phyloP scores from a whole-genome alignment of 2,329 filamentous ascomycete species.

The Penicillium polonicum region DNA sequence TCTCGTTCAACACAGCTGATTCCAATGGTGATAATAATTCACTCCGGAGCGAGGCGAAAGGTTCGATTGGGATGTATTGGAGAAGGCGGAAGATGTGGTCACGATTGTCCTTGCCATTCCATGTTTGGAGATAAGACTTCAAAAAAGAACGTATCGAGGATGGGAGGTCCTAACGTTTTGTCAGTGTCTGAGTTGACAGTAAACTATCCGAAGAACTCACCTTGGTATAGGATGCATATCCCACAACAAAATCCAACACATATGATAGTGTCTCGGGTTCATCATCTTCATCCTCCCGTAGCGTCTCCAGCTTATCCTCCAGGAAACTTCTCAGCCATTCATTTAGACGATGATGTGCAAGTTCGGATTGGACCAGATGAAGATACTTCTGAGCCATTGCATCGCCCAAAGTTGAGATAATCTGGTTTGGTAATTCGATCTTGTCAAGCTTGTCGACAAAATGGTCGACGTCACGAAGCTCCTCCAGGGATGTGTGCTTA shows the following conservation, averaged over 20 bases:
- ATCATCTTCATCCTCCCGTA: conserved; percentile 49
- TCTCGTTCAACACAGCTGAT: conserved; percentile 38
- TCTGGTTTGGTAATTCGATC: conserved; percentile 77
- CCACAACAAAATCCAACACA: conserved; percentile 34
- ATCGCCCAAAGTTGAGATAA: conserved; percentile 73
- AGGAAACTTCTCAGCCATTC: conserved; percentile 43
- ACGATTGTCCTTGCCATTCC: conserved; percentile 61
- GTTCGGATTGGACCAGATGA: conserved; percentile 61
- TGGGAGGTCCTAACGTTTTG: conserved; percentile 32
- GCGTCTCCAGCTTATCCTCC: conserved; percentile 36
- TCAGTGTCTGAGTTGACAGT: conserved; percentile 4
- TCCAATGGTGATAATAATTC: conserved; percentile 44
- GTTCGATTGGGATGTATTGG: conserved; percentile 33
- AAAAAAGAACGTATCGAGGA: conserved; percentile 35
- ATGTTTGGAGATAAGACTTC: conserved; percentile 56
- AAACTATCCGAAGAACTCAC: conserved; percentile 20
- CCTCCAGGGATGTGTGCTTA: conserved; percentile 61
- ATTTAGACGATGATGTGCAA: conserved; percentile 41
- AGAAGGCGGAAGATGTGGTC: conserved; percentile 41
- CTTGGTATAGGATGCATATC: conserved; percentile 41
- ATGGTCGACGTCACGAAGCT: conserved; percentile 68
- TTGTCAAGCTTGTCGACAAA: conserved; percentile 73
- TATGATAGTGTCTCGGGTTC: conserved; percentile 37
- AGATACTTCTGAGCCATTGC: conserved; percentile 75
- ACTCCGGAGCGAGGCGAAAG: conserved; percentile 35